phyloP scores from a whole-genome alignment of 177 flowering plant species.

The Tripterygium wilfordii region DNA sequence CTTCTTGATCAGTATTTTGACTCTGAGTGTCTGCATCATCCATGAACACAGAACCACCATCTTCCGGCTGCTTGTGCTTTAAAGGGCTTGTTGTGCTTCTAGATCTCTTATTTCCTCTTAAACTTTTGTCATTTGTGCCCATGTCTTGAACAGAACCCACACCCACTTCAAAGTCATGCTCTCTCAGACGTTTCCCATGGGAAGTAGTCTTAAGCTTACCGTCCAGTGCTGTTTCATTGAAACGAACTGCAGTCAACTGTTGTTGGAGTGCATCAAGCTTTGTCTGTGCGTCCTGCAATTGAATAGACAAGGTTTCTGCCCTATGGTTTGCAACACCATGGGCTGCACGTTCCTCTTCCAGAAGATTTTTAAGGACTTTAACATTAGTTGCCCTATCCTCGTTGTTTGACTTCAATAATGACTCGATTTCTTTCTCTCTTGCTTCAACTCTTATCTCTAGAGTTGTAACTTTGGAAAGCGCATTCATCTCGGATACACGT shows the following conservation, averaged over 20 bases:
- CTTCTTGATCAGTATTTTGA: conserved; percentile 49
- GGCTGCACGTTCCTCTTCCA: conserved; percentile 71
- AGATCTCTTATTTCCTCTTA: conserved; percentile 52
- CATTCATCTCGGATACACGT: conserved; percentile 59
- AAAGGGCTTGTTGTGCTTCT: conserved; percentile 70
- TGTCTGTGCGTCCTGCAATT: conserved; percentile 75
- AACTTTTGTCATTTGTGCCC: conserved; percentile 39
- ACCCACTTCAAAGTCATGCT: conserved; percentile 58
- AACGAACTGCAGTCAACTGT: conserved; percentile 62
- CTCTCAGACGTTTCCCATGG: conserved; percentile 62
- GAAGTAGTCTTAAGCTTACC: conserved; percentile 70
- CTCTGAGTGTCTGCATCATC: conserved; percentile 54
- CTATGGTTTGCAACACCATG: conserved; percentile 65
- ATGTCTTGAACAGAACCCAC: conserved; percentile 68
- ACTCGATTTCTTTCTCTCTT: conserved; percentile 77
- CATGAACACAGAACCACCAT: conserved; percentile 71
- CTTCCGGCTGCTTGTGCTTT: conserved; percentile 43
- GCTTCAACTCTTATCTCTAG: conserved; percentile 81
- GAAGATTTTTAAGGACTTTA: conserved; percentile 63
- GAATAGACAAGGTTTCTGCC: conserved; percentile 76
- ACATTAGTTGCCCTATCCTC: conserved; percentile 75
- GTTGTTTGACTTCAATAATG: conserved; percentile 61
- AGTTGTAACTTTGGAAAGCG: conserved; percentile 48
- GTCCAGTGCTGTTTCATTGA: conserved; percentile 78
- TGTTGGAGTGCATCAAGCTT: conserved; percentile 79